Base-by-base conservation (phyloP, 208 protist species). In the Tritrichomonas musculus region DNA sequence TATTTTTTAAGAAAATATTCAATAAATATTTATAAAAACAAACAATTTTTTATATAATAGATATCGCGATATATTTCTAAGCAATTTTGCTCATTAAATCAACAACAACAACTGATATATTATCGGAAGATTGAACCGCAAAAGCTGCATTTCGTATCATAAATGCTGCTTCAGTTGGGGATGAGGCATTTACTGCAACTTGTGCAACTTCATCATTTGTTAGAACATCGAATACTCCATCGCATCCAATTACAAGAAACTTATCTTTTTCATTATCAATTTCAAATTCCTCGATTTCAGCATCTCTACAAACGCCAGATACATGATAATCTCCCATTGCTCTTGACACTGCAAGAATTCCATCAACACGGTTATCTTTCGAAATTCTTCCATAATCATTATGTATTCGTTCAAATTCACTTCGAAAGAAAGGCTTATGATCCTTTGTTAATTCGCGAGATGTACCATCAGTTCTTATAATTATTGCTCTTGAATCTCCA, bases 61-160 rank as follows among this genome's bases (percentile, higher is more conserved):
- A n/a, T n/a, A n/a, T n/a, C n/a, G n/a, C n/a, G n/a, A n/a, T n/a
- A n/a, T n/a, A n/a, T n/a, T n/a, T n/a, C n/a, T n/a, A n/a, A n/a
- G n/a, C n/a, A n/a, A n/a, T n/a, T n/a, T n/a, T n/a, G n/a, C n/a
- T n/a, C n/a, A n/a, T n/a, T n/a, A n/a, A n/a, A n/a, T n/a, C n/a
- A n/a, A 82, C 73, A 50, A 82, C 73, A n/a, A 82, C 41, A 9
- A 82, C 73, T 30, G 73, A 82, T n/a, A 82, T 44, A 50, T 82
- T 82, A 44, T 82, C 73, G 1, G 4, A 20, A 5, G 41, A 50
- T 11, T 47, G 11, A 53, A 20, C 50, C 30, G n/a, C 73, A 1
- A 47, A 77, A 20, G 69, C 69, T 27, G 25, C 36, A 77, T 77
- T 77, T 47, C 69, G 36, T 20, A 77, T 47, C 5, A 47, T 47